Base-by-base conservation (phyloP, 2,329 filamentous ascomycete species). In the Phoma sp. region DNA sequence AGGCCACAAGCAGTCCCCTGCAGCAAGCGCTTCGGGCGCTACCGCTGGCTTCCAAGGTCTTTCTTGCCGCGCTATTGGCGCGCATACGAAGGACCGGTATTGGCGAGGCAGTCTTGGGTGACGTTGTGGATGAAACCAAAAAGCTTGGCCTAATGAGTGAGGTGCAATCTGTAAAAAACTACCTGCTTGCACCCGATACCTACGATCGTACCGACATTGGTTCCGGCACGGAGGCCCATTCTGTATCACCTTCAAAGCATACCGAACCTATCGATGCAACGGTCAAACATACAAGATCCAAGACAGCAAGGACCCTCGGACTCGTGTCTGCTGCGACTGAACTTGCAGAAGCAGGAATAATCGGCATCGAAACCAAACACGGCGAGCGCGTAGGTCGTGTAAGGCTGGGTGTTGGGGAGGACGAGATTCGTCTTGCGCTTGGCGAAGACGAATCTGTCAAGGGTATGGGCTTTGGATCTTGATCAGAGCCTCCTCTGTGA, bases 1-100 rank as follows among this genome's bases (percentile, higher is more conserved):
- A 99, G 78, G 93, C 93, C 4, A 98, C 93, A 0, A 92, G 90
- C 4, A 96, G 91, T 52, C 95, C 95, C 2, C 80, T 97, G 53
- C 93, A 97, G 71, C 91, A 95, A 71, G 92, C 92, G 69, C 83
- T 99, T 32, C 89, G 91, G 44, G 84, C 87, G 14, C 83, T 98
- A 22, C 91, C 95, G 0, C 82, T 97, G 37, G 84, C 88, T 24
- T 87, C 89, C 10, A 97, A 97, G 70, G 80, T 98, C 32, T 87
- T 98, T 63, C 85, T 99, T 47, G 88, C 91, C 1, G 91, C 92
- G 6, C 79, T 99, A 13, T 77, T 97, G 33, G 84, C 90, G 25
- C 85, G 91, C 24, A 87, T 90, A 32, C 86, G 93, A 56, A 83
- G 93, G 48, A 95, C 90, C 1, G 95, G 95, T 4, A 82, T 97